A percentile compares a stretch with the other conserved stretches of the same genome.
Evolutionary conservation across 768 basidiomycete species (phyloP).

Genomic region (Crassisporium funariophilum): DNA sequence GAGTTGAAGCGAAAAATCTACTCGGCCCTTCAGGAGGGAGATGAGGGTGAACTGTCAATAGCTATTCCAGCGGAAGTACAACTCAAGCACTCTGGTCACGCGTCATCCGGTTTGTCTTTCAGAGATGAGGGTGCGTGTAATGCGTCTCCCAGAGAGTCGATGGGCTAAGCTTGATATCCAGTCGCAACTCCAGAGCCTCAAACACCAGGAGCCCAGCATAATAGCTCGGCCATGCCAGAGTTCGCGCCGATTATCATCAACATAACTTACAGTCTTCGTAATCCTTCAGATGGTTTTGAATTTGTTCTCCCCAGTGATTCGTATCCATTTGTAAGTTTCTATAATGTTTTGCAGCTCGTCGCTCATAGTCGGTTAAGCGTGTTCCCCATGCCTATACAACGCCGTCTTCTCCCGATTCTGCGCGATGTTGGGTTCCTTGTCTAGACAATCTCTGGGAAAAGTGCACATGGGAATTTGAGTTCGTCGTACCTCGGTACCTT

Average conservation of each 20-base stretch:
- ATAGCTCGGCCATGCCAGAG: constrained; percentile 52
- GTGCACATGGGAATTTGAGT: constrained; percentile 98
- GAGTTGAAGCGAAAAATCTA: constrained; percentile 93
- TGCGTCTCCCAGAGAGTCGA: not conserved
- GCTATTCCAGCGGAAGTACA: constrained; percentile 76
- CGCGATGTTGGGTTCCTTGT: constrained; percentile 99
- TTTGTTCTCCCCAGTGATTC: constrained; percentile 80
- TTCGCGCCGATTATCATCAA: constrained; percentile 76
- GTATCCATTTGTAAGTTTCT: constrained; percentile 76
- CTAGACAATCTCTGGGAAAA: constrained; percentile 94
- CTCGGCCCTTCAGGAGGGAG: constrained; percentile 85
- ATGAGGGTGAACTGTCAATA: constrained; percentile 94
- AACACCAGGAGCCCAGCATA: constrained; percentile 49
- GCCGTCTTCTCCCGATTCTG: constrained; percentile 84
- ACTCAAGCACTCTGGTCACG: constrained; percentile 59
- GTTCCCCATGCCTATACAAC: constrained; percentile 93
- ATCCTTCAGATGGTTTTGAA: constrained; percentile 83
- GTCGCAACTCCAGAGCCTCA: constrained; percentile 85
- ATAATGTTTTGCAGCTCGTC: constrained; percentile 1
- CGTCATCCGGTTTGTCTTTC: constrained; percentile 41
- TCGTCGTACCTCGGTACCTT: constrained; percentile 85
- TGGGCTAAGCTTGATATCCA: constrained; percentile 21
- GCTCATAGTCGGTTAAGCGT: constrained; percentile 52
- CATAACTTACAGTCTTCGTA: constrained; percentile 79
- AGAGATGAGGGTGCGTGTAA: constrained; percentile 49